Evolutionary conservation across 2,329 filamentous ascomycete genomes (phyloP), one percentile per base, ranked within the genome.

Genomic region (Achaetomium macrosporum): DNA sequence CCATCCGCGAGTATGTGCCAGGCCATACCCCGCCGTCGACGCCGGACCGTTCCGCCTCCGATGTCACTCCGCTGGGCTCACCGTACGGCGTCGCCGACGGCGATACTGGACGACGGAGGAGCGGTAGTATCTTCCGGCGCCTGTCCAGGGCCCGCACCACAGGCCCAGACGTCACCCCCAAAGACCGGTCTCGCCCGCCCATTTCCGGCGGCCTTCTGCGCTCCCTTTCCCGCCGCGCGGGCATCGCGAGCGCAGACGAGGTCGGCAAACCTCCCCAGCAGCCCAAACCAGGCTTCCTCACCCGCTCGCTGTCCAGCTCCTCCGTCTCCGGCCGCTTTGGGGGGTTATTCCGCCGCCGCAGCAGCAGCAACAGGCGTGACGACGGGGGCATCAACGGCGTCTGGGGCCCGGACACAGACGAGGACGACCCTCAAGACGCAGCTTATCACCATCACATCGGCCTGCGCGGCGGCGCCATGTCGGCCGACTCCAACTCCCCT

Each of bases 1-100:
- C 90, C 2, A 95, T 99, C 62, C 81, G 88, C 49, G 79, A 88
- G 65, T 97, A 95, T 71, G 75, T 82, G 10, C 90, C 91, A 2
- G 89, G 88, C 3, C 75, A 73, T 33, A 95, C 88, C 1, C 90
- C 90, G 12, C 81, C 83, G 1, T 76, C 79, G 3, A 84, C 86
- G 1, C 89, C 88, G 3, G 78, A 75, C 29, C 69, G 67, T 9
- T 75, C 79, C 1, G 70, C 75, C 42, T 69, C 74, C 54, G 74
- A 76, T 37, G 57, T 72, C 31, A 69, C 66, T 47, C 69, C 72
- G 3, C 73, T 68, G 16, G 59, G 64, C 55, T 72, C 71, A 4
- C 69, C 69, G 5, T 63, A 64, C 0, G 64, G 63, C 7, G 75
- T 77, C 17, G 77, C 73, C 12, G 77, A 81, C 51, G 72, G 75